These are phyloP conservation scores for Millerozyma miso DNA, from an alignment of 805 yeast species.

Conservation along the genomic window DNA sequence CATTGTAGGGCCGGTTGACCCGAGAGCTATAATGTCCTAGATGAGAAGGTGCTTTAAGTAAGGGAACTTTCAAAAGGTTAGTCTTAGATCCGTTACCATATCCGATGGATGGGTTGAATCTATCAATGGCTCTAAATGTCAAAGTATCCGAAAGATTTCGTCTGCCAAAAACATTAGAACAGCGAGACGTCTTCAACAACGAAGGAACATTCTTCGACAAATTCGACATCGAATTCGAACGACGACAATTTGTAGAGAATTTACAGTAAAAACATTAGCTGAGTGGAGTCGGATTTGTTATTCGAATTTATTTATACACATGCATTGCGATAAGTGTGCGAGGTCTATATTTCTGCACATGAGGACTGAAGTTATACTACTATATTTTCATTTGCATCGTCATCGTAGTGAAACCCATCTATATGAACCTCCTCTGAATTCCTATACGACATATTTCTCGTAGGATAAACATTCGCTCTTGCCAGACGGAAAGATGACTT, in stretches of 20 bases:
- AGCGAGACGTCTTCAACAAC: neutral
- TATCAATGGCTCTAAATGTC: slow-evolving; percentile 26
- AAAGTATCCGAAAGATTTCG: slow-evolving; percentile 5
- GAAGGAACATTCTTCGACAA: neutral
- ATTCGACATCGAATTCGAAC: neutral
- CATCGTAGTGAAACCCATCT: slow-evolving; percentile 30
- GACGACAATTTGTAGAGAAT: too few relatives aligned
- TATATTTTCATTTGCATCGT: slow-evolving; percentile 30
- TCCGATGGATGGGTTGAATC: slow-evolving; percentile 1
- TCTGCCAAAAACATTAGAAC: slow-evolving; percentile 10
- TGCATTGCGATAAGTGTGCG: neutral
- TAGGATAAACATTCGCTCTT: neutral
- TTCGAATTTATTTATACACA: neutral
- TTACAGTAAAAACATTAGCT: neutral
- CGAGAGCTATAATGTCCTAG: slow-evolving; percentile 79
- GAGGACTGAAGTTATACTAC: slow-evolving; percentile 15
- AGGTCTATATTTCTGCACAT: neutral
- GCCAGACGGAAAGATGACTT: neutral
- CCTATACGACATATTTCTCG: neutral
- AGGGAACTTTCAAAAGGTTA: slow-evolving; percentile 46
- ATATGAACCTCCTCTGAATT: neutral
- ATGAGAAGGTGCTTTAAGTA: slow-evolving; percentile 62
- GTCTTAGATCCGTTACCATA: neutral
- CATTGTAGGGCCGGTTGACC: slow-evolving; percentile 73
- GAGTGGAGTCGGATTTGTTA: neutral